phyloP scores from a whole-genome alignment of 257 asterid species.

The Solanum ossicruentum region DNA sequence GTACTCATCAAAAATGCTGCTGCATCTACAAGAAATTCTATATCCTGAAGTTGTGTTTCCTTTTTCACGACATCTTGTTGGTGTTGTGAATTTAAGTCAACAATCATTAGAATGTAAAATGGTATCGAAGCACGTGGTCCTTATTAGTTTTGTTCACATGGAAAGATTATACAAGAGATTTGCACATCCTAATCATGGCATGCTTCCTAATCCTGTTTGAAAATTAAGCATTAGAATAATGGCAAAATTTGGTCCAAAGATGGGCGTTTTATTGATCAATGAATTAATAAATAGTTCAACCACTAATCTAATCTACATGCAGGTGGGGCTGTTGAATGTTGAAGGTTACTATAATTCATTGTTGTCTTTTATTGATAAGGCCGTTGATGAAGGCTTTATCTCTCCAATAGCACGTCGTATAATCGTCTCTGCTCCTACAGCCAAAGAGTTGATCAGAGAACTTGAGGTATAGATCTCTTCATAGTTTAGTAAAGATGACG shows the following conservation, averaged over 20 bases:
- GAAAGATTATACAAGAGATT: conserved; percentile 3
- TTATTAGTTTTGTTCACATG: conserved; percentile 11
- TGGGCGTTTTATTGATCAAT: neutral
- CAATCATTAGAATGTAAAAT: neutral
- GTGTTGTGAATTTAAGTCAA: neutral
- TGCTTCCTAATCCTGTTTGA: conserved; percentile 1
- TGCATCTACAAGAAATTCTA: neutral
- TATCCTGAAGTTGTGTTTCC: conserved; percentile 4
- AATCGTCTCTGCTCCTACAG: conserved; percentile 83
- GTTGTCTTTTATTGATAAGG: conserved; percentile 52
- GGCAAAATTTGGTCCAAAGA: conserved; percentile 2
- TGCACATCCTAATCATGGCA: conserved; percentile 4
- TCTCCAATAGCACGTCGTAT: conserved; percentile 87
- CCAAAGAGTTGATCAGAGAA: conserved; percentile 52
- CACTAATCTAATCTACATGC: conserved; percentile 8
- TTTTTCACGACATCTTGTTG: neutral
- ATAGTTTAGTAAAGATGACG: no score
- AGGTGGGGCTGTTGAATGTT: conserved; percentile 92
- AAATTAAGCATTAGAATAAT: neutral
- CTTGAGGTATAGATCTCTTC: conserved; percentile 47
- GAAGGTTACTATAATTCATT: conserved; percentile 87
- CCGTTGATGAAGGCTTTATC: conserved; percentile 95
- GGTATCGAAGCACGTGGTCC: conserved; percentile 12
- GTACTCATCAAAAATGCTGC: neutral
- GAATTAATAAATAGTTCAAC: neutral